Conservation (phyloP, 352 stramenopile genomes). For the Phytophthora cryptogea region DNA sequence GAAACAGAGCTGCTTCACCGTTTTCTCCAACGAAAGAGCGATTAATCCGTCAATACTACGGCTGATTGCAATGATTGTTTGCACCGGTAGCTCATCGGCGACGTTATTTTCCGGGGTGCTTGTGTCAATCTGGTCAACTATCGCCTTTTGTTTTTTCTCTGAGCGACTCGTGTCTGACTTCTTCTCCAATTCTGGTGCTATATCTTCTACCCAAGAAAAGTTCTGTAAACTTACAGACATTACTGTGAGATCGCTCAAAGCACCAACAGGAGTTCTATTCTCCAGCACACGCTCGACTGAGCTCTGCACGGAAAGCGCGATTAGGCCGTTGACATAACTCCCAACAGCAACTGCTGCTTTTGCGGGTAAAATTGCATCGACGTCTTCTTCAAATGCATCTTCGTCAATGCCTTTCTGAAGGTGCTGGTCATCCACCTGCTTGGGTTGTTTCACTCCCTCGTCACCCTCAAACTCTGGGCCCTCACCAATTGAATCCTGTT, state of each 20-base stretch:
- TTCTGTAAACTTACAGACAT: constrained; percentile 22
- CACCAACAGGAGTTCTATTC: constrained; percentile 1
- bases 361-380: constrained; percentile 12
- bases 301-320: constrained; percentile 27
- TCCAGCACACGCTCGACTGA: constrained; percentile 23
- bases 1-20: constrained; percentile 16
- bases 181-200: not conserved
- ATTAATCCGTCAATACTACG: constrained; percentile 46
- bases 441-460: constrained; percentile 4
- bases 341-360: constrained; percentile 24
- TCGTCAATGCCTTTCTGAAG: constrained; percentile 1
- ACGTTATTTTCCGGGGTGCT: constrained; percentile 16
- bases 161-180: constrained; percentile 10
- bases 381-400: not conserved
- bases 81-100: constrained; percentile 30
- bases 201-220: not conserved
- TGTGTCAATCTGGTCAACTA: constrained; percentile 3
- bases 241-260: constrained; percentile 15
- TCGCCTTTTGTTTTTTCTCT: not conserved
- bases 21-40: constrained; percentile 44
- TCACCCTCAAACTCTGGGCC: constrained; percentile 4
- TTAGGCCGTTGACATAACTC: constrained; percentile 24
- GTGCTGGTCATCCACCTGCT: constrained; percentile 5
- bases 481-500: not conserved
- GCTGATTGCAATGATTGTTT: constrained; percentile 44